These are phyloP conservation scores for Tylopilus sp. DNA, from an alignment of 1,284 basidiomycete species.

Conservation along the genomic window DNA sequence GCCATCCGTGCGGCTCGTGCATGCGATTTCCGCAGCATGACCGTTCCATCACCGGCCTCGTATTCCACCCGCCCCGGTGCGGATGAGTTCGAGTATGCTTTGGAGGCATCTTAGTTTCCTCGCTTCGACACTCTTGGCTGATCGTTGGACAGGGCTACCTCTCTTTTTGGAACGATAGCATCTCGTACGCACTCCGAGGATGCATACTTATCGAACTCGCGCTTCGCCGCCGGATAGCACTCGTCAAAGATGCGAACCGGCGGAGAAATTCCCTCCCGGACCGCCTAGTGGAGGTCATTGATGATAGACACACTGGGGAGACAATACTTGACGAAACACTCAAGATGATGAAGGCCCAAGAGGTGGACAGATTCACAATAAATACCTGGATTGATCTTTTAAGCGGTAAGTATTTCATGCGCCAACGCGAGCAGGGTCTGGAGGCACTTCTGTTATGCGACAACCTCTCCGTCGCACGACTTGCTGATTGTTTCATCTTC, in stretches of 20 bases:
- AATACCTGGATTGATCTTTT: slow-evolving; percentile 93
- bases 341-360: slow-evolving; percentile 84
- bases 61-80: neutral
- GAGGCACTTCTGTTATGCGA: neutral
- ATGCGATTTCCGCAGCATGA: slow-evolving; percentile 20
- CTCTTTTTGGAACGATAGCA: slow-evolving; percentile 98
- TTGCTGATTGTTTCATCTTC: neutral
- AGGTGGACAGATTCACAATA: slow-evolving; percentile 76
- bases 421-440: neutral
- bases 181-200: slow-evolving; percentile 91
- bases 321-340: slow-evolving; percentile 95
- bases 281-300: slow-evolving; percentile 85
- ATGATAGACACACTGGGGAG: slow-evolving; percentile 89
- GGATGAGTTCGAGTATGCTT: slow-evolving; percentile 7
- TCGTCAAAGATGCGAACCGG: slow-evolving; percentile 81
- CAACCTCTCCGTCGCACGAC: neutral
- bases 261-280: slow-evolving; percentile 77
- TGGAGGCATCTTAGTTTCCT: neutral
- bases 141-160: slow-evolving; percentile 71
- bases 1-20: slow-evolving; percentile 3
- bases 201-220: slow-evolving; percentile 95
- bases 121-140: slow-evolving; percentile 29
- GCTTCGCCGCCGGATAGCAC: slow-evolving; percentile 82
- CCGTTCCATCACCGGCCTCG: slow-evolving; percentile 8
- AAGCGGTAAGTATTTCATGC: slow-evolving; percentile 55